Conservation (phyloP, 495 filamentous ascomycete genomes). For the Aspergillus cavernicola region DNA sequence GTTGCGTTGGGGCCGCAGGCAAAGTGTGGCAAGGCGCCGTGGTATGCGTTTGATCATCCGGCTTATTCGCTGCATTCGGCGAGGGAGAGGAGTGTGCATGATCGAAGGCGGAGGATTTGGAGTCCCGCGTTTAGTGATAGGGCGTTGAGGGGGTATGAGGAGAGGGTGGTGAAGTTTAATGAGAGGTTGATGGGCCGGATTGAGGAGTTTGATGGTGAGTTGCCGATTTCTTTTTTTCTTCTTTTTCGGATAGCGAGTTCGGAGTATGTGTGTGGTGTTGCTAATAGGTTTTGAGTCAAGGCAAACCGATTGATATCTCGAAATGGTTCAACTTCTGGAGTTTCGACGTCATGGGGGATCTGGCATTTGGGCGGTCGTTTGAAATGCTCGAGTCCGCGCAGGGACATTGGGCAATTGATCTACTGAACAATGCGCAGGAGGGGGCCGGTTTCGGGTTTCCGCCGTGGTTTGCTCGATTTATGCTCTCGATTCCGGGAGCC, state of each 20-base stretch:
- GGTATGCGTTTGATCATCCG: slow-evolving; percentile 31
- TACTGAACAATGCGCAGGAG: slow-evolving; percentile 12
- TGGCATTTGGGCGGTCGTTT: slow-evolving; percentile 35
- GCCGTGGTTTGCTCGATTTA: slow-evolving; percentile 10
- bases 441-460: slow-evolving; percentile 14
- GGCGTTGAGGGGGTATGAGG: slow-evolving; percentile 31
- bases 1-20: slow-evolving; percentile 28
- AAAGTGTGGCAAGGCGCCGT: slow-evolving; percentile 32
- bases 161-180: slow-evolving; percentile 19
- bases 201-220: slow-evolving; percentile 22
- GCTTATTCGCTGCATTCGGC: slow-evolving; percentile 30
- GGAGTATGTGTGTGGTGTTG: too few species aligned
- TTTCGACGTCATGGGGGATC: slow-evolving; percentile 42
- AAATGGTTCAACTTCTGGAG: slow-evolving; percentile 31
- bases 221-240: background rate
- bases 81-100: slow-evolving; percentile 29
- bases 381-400: slow-evolving; percentile 26
- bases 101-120: slow-evolving; percentile 32
- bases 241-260: too few species aligned
- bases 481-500: slow-evolving; percentile 9
- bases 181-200: slow-evolving; percentile 8
- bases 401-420: slow-evolving; percentile 24
- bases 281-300: too few species aligned
- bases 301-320: slow-evolving; percentile 24
- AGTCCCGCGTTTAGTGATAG: slow-evolving; percentile 29